Percentiles rank a stretch among this genome's conserved stretches.
Conservation (phyloP, 176 grass and related monocot species). For the Guadua angustifolia region DNA sequence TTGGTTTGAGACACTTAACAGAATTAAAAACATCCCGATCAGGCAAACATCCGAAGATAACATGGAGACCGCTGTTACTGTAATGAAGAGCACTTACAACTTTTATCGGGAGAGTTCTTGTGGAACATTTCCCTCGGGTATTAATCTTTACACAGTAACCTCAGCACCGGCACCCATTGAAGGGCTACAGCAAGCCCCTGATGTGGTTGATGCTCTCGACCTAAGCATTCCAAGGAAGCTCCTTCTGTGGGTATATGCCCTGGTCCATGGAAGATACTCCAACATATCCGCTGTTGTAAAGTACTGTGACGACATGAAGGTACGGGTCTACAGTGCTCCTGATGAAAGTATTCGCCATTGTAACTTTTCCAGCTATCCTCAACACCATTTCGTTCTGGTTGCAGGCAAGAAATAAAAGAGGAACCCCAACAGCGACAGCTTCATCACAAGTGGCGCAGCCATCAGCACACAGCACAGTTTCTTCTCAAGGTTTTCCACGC, state of each 20-base stretch:
- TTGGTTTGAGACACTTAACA: slow-evolving; percentile 84
- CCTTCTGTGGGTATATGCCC: slow-evolving; percentile 47
- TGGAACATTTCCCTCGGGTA: slow-evolving; percentile 79
- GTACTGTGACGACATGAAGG: slow-evolving; percentile 93
- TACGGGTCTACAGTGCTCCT: slow-evolving; percentile 27
- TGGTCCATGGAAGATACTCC: slow-evolving; percentile 34
- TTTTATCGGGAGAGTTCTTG: slow-evolving; percentile 92
- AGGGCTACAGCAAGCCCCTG: slow-evolving; percentile 50
- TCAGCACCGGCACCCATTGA: slow-evolving; percentile 50
- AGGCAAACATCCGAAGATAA: slow-evolving; percentile 80
- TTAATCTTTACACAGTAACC: slow-evolving; percentile 74
- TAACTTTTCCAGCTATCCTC: neutral
- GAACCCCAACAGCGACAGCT: slow-evolving; percentile 40
- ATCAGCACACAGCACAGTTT: slow-evolving; percentile 37
- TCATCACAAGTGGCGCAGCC: slow-evolving; percentile 39
- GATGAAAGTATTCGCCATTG: neutral
- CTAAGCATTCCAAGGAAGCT: slow-evolving; percentile 96
- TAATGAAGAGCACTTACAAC: slow-evolving; percentile 88
- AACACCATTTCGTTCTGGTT: slow-evolving; percentile 21
- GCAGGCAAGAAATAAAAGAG: slow-evolving; percentile 88
- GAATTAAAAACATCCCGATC: slow-evolving; percentile 86
- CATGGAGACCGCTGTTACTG: slow-evolving; percentile 82
- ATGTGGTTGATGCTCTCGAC: slow-evolving; percentile 64
- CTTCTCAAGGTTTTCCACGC: slow-evolving; percentile 39
- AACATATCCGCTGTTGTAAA: slow-evolving; percentile 83